Evolutionary conservation across 2,329 filamentous ascomycete species (phyloP).

Genomic region (Botrytis byssoidea): DNA sequence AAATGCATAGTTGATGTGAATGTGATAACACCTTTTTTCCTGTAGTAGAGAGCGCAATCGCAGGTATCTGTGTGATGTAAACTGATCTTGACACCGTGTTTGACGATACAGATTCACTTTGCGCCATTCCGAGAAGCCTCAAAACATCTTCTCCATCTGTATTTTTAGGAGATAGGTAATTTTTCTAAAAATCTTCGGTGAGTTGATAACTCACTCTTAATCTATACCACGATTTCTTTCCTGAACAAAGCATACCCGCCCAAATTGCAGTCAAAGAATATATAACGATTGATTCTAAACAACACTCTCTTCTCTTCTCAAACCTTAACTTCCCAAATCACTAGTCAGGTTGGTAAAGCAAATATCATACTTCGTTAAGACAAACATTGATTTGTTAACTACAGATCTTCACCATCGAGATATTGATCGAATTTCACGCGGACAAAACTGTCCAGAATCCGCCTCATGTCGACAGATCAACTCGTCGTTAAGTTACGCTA

Average conservation of each 20-base stretch:
- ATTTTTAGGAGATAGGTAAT: neutral
- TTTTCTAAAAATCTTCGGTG: neutral
- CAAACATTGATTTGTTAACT: neutral
- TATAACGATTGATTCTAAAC: accelerated
- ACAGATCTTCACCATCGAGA: neutral
- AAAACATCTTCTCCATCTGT: neutral
- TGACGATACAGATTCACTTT: neutral
- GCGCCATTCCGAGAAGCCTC: accelerated
- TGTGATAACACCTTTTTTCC: neutral
- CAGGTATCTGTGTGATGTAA: neutral
- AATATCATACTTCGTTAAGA: accelerated
- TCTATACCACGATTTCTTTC: neutral
- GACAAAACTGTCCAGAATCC: neutral
- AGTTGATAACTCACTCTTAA: neutral
- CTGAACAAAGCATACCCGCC: accelerated
- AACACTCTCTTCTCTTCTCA: neutral
- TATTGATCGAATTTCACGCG: neutral
- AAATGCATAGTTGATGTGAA: no score
- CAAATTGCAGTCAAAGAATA: neutral
- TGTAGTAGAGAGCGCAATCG: neutral
- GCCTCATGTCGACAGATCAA: neutral
- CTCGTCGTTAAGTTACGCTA: neutral
- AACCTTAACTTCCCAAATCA: neutral
- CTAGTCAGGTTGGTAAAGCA: neutral
- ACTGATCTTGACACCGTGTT: neutral